These are phyloP conservation scores for Gymnopilus junonius DNA, from an alignment of 768 basidiomycete species.

Conservation along the genomic window DNA sequence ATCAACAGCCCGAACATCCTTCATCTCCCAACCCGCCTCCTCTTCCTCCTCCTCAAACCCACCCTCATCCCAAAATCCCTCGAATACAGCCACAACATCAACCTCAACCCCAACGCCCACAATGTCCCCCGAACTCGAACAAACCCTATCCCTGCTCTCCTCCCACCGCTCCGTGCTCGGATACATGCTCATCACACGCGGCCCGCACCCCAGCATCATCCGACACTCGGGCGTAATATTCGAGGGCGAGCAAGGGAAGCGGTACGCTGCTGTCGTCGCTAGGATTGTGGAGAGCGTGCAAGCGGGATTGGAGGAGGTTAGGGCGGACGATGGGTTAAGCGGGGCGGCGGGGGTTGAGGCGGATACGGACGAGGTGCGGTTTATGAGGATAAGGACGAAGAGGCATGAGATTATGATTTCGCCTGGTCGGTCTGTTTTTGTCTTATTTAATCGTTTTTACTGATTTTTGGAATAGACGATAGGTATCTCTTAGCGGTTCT, in stretches of 20 bases:
- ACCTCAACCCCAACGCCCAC: constrained; percentile 20
- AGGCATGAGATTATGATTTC: constrained; percentile 95
- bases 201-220: constrained; percentile 71
- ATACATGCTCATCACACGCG: constrained; percentile 81
- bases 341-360: constrained; percentile 45
- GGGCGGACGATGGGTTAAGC: constrained; percentile 49
- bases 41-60: constrained; percentile 12
- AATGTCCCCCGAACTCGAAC: constrained; percentile 82
- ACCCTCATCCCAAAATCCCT: constrained; percentile 9
- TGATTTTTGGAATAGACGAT: constrained; percentile 53
- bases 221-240: constrained; percentile 85
- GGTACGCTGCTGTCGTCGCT: constrained; percentile 73
- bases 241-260: constrained; percentile 81
- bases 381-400: constrained; percentile 90
- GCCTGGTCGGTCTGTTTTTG: constrained; percentile 63
- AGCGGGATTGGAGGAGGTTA: constrained; percentile 77
- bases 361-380: constrained; percentile 82
- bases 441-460: not conserved
- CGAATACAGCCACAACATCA: constrained; percentile 20
- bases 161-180: constrained; percentile 86
- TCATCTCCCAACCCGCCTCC: constrained; percentile 29
- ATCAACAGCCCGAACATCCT: constrained; percentile 31
- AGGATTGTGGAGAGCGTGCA: constrained; percentile 82
- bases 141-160: constrained; percentile 75
- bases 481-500: constrained; percentile 83